phyloP scores from a whole-genome alignment of 2,329 filamentous ascomycete genomes.

The Diatrype stigma region DNA sequence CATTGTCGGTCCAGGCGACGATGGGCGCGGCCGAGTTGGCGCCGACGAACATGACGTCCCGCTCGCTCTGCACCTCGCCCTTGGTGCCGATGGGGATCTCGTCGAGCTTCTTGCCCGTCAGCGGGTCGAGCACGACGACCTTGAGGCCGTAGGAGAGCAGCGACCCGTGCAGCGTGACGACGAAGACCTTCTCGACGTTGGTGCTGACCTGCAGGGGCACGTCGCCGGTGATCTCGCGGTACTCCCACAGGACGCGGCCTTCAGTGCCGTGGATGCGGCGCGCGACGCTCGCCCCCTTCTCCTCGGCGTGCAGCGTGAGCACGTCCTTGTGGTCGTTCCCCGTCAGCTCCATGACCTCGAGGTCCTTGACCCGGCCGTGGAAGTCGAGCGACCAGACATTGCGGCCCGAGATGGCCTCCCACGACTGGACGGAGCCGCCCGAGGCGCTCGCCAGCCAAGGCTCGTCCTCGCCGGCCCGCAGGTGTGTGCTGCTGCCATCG shows the following conservation, averaged over 20 bases:
- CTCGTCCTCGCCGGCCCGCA: slow-evolving; percentile 75
- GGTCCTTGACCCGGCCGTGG: slow-evolving; percentile 55
- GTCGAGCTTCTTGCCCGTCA: slow-evolving; percentile 67
- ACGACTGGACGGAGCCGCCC: slow-evolving; percentile 67
- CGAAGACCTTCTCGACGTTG: slow-evolving; percentile 67
- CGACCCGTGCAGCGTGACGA: slow-evolving; percentile 69
- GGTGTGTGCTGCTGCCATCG: slow-evolving; percentile 35
- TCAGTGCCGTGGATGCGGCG: slow-evolving; percentile 68
- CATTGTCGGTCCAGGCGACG: slow-evolving; percentile 68
- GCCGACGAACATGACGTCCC: slow-evolving; percentile 70
- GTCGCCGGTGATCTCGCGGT: slow-evolving; percentile 64
- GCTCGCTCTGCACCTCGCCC: slow-evolving; percentile 60
- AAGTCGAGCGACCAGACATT: slow-evolving; percentile 70
- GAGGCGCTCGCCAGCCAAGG: slow-evolving; percentile 71
- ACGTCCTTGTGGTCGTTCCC: slow-evolving; percentile 63
- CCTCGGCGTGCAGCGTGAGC: slow-evolving; percentile 61
- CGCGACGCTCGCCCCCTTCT: slow-evolving; percentile 53
- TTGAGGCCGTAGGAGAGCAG: slow-evolving; percentile 71
- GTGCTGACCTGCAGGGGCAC: slow-evolving; percentile 70
- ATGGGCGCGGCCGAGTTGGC: slow-evolving; percentile 72
- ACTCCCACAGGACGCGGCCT: slow-evolving; percentile 76
- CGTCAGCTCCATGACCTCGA: slow-evolving; percentile 73
- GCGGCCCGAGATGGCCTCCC: slow-evolving; percentile 79
- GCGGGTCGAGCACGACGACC: slow-evolving; percentile 67
- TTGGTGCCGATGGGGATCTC: slow-evolving; percentile 72